A percentile compares a stretch with the other conserved stretches of the same genome.
phyloP scores from a whole-genome alignment of 331 rosid species.

The Rhamnella rubrinervis region DNA sequence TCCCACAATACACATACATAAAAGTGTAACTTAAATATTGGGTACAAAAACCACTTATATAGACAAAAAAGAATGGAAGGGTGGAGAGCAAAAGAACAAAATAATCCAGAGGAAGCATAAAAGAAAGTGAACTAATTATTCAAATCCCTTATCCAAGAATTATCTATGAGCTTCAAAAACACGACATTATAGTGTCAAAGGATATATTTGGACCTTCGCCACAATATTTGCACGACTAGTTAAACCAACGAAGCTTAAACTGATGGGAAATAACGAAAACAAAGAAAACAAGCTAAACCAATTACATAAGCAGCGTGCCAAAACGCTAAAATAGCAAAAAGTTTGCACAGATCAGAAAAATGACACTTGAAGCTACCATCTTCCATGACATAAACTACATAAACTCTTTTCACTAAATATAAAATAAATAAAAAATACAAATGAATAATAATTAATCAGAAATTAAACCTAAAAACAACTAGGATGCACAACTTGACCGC shows the following conservation, averaged over 20 bases:
- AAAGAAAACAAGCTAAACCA: neutral
- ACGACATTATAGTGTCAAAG: neutral
- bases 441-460: neutral
- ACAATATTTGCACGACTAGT: neutral
- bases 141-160: neutral
- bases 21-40: no score
- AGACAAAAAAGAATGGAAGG: no score
- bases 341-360: constrained; percentile 8
- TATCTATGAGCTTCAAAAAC: neutral
- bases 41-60: no score
- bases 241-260: neutral
- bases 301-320: neutral
- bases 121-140: neutral
- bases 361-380: constrained; percentile 2
- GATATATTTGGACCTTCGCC: neutral
- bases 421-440: neutral
- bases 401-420: constrained; percentile 11
- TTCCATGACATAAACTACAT: neutral
- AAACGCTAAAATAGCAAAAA: neutral
- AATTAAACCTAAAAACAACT: neutral
- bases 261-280: neutral
- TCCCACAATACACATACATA: no score
- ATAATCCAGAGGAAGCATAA: neutral
- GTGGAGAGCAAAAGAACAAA: neutral
- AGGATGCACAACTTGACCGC: constrained; percentile 1